Percentiles rank a stretch among this genome's conserved stretches.
phyloP scores from a whole-genome alignment of 2,329 filamentous ascomycete species.

The Penicillium digitatum region DNA sequence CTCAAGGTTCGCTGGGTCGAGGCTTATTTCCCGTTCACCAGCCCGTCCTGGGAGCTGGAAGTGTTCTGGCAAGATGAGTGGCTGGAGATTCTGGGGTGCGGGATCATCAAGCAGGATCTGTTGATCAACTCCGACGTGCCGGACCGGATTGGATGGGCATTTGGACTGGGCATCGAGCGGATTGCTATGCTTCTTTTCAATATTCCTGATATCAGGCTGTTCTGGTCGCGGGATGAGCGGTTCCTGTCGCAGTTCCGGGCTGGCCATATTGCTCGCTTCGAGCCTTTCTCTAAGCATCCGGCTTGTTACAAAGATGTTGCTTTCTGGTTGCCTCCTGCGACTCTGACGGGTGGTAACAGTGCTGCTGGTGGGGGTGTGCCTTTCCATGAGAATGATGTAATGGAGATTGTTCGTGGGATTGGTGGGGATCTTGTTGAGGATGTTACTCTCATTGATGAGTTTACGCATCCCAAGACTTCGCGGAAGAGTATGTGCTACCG shows the following conservation, averaged over 20 bases:
- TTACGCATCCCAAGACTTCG: slow-evolving; percentile 79
- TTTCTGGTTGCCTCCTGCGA: slow-evolving; percentile 70
- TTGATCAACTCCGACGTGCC: slow-evolving; percentile 72
- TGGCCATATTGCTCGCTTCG: slow-evolving; percentile 60
- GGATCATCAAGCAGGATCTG: slow-evolving; percentile 79
- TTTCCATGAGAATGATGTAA: slow-evolving; percentile 94
- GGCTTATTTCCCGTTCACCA: slow-evolving; percentile 96
- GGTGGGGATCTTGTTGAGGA: slow-evolving; percentile 84
- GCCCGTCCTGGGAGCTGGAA: slow-evolving; percentile 91
- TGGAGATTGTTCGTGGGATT: slow-evolving; percentile 85
- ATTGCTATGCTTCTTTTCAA: slow-evolving; percentile 97
- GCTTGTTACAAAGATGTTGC: slow-evolving; percentile 87
- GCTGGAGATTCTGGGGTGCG: slow-evolving; percentile 93
- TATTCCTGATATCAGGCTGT: slow-evolving; percentile 92
- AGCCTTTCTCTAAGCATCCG: slow-evolving; percentile 87
- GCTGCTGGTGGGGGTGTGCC: slow-evolving; percentile 38
- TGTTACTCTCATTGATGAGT: slow-evolving; percentile 78
- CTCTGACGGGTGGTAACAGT: slow-evolving; percentile 35
- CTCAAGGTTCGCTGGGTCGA: slow-evolving; percentile 90
- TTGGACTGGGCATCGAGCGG: slow-evolving; percentile 87
- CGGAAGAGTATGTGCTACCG: slow-evolving; percentile 84
- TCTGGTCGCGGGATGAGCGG: slow-evolving; percentile 82
- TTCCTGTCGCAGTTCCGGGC: slow-evolving; percentile 79
- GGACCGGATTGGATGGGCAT: slow-evolving; percentile 83
- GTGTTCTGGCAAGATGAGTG: slow-evolving; percentile 92